These are phyloP conservation scores for Kokia cookei DNA, from an alignment of 441 rosid species.

Conservation along the genomic window DNA sequence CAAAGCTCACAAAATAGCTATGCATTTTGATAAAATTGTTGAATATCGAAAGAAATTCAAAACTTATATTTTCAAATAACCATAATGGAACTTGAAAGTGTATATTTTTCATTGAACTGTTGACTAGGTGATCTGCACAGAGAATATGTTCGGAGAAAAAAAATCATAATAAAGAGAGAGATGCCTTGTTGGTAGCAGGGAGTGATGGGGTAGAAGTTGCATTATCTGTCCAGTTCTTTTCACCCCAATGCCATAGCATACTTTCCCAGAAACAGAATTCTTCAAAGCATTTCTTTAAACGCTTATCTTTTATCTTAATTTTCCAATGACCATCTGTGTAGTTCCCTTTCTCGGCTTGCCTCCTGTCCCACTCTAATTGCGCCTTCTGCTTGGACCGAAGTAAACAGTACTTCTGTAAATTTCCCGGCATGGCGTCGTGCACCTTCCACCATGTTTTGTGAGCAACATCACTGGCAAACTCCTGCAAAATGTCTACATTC, in stretches of 20 bases:
- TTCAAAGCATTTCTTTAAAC: conserved; percentile 63
- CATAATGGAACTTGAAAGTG: not conserved
- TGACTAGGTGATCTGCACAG: conserved; percentile 11
- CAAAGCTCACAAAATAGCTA: not conserved
- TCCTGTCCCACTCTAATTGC: conserved; percentile 77
- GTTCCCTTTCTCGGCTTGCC: conserved; percentile 70
- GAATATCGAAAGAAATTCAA: not conserved
- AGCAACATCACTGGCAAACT: conserved; percentile 74
- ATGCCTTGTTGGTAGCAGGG: conserved; percentile 16
- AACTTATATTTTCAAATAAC: not conserved
- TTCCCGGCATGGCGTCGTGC: conserved; percentile 76
- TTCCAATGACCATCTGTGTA: conserved; percentile 82
- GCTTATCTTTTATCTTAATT: conserved; percentile 60
- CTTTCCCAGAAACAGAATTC: conserved; percentile 77
- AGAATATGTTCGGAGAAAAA: not conserved
- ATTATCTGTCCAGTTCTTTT: conserved; percentile 59
- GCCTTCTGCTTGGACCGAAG: conserved; percentile 82
- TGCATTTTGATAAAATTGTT: not conserved
- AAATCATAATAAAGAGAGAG: conserved; percentile 28
- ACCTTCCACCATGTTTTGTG: conserved; percentile 86
- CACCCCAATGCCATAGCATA: conserved; percentile 93
- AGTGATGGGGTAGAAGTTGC: conserved; percentile 30
- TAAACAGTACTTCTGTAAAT: conserved; percentile 65
- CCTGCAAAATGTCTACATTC: conserved; percentile 72
- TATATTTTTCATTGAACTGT: not conserved